Percentiles rank a stretch among this genome's conserved stretches.
Evolutionary conservation across 2,329 filamentous ascomycete species (phyloP).

Genomic region (Paramyrothecium sp.): DNA sequence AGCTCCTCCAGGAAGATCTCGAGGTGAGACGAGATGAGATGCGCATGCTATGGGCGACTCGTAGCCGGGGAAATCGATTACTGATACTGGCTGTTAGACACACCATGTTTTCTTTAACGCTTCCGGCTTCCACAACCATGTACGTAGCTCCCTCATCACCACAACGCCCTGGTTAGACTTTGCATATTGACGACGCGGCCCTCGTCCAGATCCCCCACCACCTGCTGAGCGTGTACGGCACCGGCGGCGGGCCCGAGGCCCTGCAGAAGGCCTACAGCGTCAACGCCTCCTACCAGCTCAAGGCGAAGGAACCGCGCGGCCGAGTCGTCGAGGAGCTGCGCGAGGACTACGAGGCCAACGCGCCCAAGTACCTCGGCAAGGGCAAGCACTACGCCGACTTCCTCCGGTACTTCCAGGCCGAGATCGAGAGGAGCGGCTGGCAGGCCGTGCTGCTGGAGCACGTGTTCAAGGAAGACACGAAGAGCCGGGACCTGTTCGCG

Average conservation of each 20-base stretch:
- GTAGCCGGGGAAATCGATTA: neutral
- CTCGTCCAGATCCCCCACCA: constrained; percentile 71
- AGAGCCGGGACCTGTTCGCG: constrained; percentile 66
- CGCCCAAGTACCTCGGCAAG: constrained; percentile 60
- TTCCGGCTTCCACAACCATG: constrained; percentile 79
- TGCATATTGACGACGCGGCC: too few relatives aligned
- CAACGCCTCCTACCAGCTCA: constrained; percentile 67
- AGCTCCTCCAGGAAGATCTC: constrained; percentile 75
- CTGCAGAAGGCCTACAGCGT: constrained; percentile 64
- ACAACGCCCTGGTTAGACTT: too few relatives aligned
- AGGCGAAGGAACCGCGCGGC: constrained; percentile 43
- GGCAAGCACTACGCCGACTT: constrained; percentile 68
- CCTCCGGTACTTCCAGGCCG: constrained; percentile 70
- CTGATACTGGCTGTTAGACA: constrained; percentile 14
- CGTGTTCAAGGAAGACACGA: constrained; percentile 64
- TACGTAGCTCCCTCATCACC: too few relatives aligned
- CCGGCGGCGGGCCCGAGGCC: constrained; percentile 60
- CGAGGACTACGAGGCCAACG: constrained; percentile 46
- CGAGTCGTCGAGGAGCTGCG: constrained; percentile 52
- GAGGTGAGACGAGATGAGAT: constrained; percentile 34
- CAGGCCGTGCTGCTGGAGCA: constrained; percentile 62
- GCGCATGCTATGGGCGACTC: too few relatives aligned
- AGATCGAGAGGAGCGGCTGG: constrained; percentile 65
- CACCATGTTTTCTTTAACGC: constrained; percentile 83
- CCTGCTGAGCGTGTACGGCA: constrained; percentile 72